Conservation (phyloP, 2,329 filamentous ascomycete species). For the Geoglossum cookeanum region DNA sequence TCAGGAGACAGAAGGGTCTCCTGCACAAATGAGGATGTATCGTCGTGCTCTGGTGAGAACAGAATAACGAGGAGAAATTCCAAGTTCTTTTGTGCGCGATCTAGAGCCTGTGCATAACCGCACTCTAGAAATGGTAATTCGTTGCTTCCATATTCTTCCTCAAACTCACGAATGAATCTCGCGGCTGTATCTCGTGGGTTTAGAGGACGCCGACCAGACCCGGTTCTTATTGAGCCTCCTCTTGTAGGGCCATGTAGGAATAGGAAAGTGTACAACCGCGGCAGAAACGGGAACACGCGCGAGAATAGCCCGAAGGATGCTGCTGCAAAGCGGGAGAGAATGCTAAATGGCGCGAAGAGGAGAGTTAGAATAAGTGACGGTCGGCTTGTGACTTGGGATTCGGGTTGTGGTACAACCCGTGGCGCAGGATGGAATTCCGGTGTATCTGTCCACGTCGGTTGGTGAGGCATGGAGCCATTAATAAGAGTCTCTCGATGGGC, state of each 20-base stretch:
- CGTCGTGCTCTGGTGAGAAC: slow-evolving; percentile 84
- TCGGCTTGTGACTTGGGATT: slow-evolving; percentile 42
- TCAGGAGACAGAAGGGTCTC: slow-evolving; percentile 65
- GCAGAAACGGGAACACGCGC: slow-evolving; percentile 62
- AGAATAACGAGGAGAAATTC: slow-evolving; percentile 83
- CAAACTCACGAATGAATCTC: slow-evolving; percentile 79
- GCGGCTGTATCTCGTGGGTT: slow-evolving; percentile 75
- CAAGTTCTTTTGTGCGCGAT: slow-evolving; percentile 73
- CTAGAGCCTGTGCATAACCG: slow-evolving; percentile 80
- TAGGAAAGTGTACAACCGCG: slow-evolving; percentile 17
- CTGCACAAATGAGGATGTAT: slow-evolving; percentile 62
- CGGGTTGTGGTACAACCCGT: slow-evolving; percentile 60
- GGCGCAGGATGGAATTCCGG: slow-evolving; percentile 50
- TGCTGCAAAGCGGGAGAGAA: slow-evolving; percentile 55
- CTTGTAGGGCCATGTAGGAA: slow-evolving; percentile 33
- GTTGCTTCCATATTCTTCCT: slow-evolving; percentile 70
- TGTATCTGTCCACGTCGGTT: slow-evolving; percentile 12
- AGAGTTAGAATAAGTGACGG: slow-evolving; percentile 60
- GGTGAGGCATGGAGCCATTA: slow-evolving; percentile 23
- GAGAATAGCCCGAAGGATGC: slow-evolving; percentile 53
- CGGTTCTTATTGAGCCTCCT: slow-evolving; percentile 32
- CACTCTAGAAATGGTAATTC: slow-evolving; percentile 65
- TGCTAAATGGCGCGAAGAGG: slow-evolving; percentile 61
- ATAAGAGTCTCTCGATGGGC: slow-evolving; percentile 55
- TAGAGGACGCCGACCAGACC: slow-evolving; percentile 52